Percentiles rank a stretch among this genome's conserved stretches.
phyloP scores from a whole-genome alignment of 1,284 basidiomycete genomes.

The Cryptococcus maquisensis region DNA sequence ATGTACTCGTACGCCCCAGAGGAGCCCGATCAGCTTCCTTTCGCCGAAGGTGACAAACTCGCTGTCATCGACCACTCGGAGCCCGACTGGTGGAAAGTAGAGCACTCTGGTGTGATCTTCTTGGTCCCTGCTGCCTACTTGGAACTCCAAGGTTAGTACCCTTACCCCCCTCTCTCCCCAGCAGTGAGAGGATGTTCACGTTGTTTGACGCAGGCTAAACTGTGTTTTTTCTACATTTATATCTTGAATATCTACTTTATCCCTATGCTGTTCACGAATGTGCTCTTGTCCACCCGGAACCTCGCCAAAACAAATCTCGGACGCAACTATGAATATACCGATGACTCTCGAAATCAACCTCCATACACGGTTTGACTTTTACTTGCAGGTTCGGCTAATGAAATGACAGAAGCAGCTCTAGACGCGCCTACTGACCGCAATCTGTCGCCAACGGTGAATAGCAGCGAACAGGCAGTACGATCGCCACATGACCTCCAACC shows the following conservation, averaged over 20 bases:
- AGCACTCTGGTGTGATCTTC: slow-evolving; percentile 73
- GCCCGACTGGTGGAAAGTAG: slow-evolving; percentile 89
- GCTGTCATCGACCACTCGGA: slow-evolving; percentile 74
- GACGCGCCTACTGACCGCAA: too few relatives aligned
- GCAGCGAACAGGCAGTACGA: too few relatives aligned
- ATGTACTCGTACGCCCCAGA: slow-evolving; percentile 68
- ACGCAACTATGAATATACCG: too few relatives aligned
- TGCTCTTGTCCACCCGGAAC: slow-evolving; percentile 1
- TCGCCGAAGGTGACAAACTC: slow-evolving; percentile 71
- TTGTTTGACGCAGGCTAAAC: slow-evolving; percentile 40
- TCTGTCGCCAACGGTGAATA: too few relatives aligned
- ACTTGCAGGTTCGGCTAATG: not conserved
- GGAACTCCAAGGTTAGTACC: slow-evolving; percentile 79
- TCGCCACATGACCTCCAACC: too few relatives aligned
- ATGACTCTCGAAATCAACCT: too few relatives aligned
- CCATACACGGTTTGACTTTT: not conserved
- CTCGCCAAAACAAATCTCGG: not conserved
- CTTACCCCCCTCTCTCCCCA: slow-evolving; percentile 46
- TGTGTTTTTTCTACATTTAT: slow-evolving; percentile 26
- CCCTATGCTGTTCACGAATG: slow-evolving; percentile 29
- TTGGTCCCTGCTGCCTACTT: slow-evolving; percentile 86
- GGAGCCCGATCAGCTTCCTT: slow-evolving; percentile 73
- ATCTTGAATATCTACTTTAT: slow-evolving; percentile 42
- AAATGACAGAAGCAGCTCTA: too few relatives aligned
- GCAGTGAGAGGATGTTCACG: slow-evolving; percentile 45